phyloP scores from a whole-genome alignment of 495 filamentous ascomycete genomes.

The Tuber magnatum region DNA sequence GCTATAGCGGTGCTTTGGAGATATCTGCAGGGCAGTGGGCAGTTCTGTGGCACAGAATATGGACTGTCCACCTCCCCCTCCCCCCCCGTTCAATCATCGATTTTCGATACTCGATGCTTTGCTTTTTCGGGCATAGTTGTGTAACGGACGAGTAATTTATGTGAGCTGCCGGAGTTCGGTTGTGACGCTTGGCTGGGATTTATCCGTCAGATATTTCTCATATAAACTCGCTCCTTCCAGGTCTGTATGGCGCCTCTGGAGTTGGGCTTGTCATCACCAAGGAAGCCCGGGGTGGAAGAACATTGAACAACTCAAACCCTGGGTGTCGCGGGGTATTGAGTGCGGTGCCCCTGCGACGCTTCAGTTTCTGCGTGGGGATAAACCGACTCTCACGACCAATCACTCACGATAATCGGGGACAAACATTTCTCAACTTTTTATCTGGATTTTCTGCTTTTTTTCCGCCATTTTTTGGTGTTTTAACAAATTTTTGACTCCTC shows the following conservation, averaged over 20 bases:
- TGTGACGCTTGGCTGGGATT: neutral
- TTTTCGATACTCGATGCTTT: neutral
- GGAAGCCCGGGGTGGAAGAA: neutral
- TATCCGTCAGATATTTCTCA: neutral
- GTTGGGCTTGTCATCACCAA: neutral
- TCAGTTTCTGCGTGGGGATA: neutral
- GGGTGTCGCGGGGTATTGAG: neutral
- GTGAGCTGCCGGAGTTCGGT: neutral
- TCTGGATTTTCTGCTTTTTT: conserved; percentile 3
- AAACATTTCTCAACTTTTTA: neutral
- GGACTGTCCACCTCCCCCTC: neutral
- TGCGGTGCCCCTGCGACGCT: neutral
- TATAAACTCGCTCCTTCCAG: neutral
- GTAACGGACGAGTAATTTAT: neutral
- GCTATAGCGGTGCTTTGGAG: neutral
- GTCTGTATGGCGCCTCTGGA: neutral
- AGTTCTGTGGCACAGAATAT: neutral
- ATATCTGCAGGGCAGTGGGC: neutral
- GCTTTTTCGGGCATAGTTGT: neutral
- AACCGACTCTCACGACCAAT: neutral
- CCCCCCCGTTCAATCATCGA: neutral
- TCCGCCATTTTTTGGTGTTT: neutral
- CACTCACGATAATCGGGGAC: neutral
- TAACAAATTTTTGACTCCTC: neutral
- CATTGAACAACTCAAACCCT: neutral